phyloP scores from a whole-genome alignment of 352 stramenopile genomes.

The Thalassiosira allenii region DNA sequence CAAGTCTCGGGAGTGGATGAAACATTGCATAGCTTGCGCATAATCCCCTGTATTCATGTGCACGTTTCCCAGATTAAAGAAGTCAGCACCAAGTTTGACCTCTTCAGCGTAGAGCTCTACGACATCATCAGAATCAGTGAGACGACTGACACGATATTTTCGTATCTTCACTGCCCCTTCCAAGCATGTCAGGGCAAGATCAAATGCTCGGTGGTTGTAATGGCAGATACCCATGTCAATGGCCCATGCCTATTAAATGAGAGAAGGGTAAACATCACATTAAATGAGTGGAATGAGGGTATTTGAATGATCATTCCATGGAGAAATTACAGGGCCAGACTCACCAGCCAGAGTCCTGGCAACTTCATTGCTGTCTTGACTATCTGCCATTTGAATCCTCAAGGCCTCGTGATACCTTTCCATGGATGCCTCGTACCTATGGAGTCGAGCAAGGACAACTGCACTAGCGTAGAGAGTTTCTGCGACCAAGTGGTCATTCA shows the following conservation, averaged over 20 bases:
- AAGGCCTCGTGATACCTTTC: constrained; percentile 66
- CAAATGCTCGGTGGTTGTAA: constrained; percentile 51
- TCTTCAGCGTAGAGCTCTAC: constrained; percentile 58
- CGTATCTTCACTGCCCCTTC: constrained; percentile 57
- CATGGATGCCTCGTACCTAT: constrained; percentile 65
- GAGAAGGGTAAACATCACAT: neutral
- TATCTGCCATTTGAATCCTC: constrained; percentile 62
- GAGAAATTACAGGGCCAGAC: constrained; percentile 16
- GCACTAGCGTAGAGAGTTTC: constrained; percentile 59
- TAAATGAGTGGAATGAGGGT: neutral
- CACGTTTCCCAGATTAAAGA: constrained; percentile 63
- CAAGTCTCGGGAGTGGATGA: constrained; percentile 63
- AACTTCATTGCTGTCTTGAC: constrained; percentile 59
- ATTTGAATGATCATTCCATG: neutral
- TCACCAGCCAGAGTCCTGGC: constrained; percentile 57
- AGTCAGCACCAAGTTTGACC: constrained; percentile 46
- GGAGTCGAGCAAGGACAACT: constrained; percentile 53
- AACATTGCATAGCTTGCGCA: constrained; percentile 59
- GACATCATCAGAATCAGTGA: constrained; percentile 31
- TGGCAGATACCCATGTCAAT: too few species aligned
- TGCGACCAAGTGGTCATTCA: constrained; percentile 57
- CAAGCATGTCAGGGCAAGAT: constrained; percentile 57
- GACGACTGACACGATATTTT: constrained; percentile 48
- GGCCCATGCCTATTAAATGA: constrained; percentile 45
- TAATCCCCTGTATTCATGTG: constrained; percentile 60